Base-by-base conservation (phyloP, 129 eudicot species). In the Mikania micrantha region DNA sequence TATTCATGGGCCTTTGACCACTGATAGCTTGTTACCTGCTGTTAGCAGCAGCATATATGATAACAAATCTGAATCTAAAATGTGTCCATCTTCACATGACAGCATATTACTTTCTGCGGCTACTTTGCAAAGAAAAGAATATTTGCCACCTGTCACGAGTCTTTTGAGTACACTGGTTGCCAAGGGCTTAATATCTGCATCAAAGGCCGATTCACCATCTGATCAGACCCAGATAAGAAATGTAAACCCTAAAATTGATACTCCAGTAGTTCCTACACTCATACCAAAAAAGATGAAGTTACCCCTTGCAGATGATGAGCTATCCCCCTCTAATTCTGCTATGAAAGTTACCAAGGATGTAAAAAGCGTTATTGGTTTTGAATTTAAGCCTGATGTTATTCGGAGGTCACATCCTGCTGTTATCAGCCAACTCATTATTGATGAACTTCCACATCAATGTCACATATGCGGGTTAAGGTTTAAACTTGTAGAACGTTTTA, bases 121-220 rank as follows among this genome's bases (percentile, higher is more conserved):
- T 52, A 68, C 73, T 50, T 24, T 13, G 22, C 32, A 68, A 50
- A 50, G 35, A 68, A 50, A 68, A 36, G 49, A 54, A 7, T 53
- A 29, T 73, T 16, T 57, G 72, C 66, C 70, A 39, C 91, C 88
- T 10, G 82, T 88, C 25, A 78, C 98, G 3, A 92, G 86, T 74
- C 82, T 92, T 61, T 74, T 92, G 77, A 84, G 84, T 72, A 72
- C 96, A 41, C 84, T 92, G 77, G 81, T 92, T 35, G 88, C 95
- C 0, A 88, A 84, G 68, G 96, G 98, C 28, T 75, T 88, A 75
- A 92, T 92, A 54, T 73, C 88, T 72, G 70, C 91, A 27, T 74
- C 97, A 3, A 85, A 79, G 58, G 60, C 74, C 25, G 95, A 83
- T 44, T 64, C 85, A 47, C 38, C 69, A 39, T 19, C 70, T 17